Conservation (phyloP, 2,329 filamentous ascomycete species). For the Alternaria sp. region DNA sequence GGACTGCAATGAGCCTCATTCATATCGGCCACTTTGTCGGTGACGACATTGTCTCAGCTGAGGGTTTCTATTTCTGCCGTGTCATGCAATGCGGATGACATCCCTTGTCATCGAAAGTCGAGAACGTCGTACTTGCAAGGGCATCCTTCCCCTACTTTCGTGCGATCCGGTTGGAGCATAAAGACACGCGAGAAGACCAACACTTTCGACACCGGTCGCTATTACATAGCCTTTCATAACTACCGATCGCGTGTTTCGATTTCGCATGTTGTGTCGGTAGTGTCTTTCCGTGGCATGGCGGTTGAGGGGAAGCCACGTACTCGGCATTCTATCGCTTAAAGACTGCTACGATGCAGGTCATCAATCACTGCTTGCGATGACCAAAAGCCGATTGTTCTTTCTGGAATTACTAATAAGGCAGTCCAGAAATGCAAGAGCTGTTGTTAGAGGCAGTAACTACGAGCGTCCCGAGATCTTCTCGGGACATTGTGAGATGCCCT, state of each 20-base stretch:
- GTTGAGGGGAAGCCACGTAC: slow-evolving; percentile 40
- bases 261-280: slow-evolving; percentile 14
- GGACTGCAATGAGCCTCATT: slow-evolving; percentile 17
- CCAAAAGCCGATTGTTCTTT: background rate
- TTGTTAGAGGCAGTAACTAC: background rate
- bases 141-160: slow-evolving; percentile 13
- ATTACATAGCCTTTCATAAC: background rate
- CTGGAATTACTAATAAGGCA: background rate
- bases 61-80: slow-evolving; percentile 14
- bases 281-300: slow-evolving; percentile 18
- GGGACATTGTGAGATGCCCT: background rate
- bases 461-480: background rate
- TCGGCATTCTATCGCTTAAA: slow-evolving; percentile 5
- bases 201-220: slow-evolving; percentile 10
- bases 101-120: slow-evolving; percentile 17
- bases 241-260: background rate
- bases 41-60: slow-evolving; percentile 26
- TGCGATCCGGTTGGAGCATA: slow-evolving; percentile 23
- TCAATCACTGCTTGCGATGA: background rate
- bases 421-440: background rate
- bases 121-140: slow-evolving; percentile 21
- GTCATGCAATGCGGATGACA: slow-evolving; percentile 24
- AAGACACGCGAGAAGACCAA: slow-evolving; percentile 15
- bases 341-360: background rate
- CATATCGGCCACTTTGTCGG: slow-evolving; percentile 2